Evolutionary conservation across 768 basidiomycete species (phyloP), one percentile per base, ranked within the genome.

Genomic region (Lactarius psammicola): DNA sequence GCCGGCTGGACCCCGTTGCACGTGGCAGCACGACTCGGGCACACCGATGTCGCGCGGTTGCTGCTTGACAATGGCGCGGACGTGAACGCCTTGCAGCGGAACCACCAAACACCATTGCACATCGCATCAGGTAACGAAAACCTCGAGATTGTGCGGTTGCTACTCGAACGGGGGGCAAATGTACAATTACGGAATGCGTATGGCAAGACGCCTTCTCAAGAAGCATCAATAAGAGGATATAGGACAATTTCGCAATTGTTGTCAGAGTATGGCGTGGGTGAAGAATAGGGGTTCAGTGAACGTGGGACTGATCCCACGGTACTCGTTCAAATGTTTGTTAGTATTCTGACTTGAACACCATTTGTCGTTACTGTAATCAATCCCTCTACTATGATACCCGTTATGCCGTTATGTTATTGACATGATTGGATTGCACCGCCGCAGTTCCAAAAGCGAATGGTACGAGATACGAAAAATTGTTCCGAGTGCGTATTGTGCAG

Each of bases 31-130:
- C 36, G n/a, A 26, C 15, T 26, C 13, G 56, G 56, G 31, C 33
- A 23, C n/a, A 18, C 26, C 6, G 56, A 57, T 1, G 17, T 38
- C 2, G 56, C 26, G 13, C 34, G n/a, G 6, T 28, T 57, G 7
- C n/a, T 57, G 8, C 31, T 57, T 8, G 56, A 57, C 36, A 33
- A 57, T 23, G 56, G 56, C 34, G 56, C 56, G 1, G 36, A 57
- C 11, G 13, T 57, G 2, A 36, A 38, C 13, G 23, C 23, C 4
- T 0, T 18, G 18, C 10, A 30, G 18, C 30, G 20, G 18, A 11
- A 55, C 31, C 2, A 9, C 54, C 10, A n/a, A 11, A 31, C 54
- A 8, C 54, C 54, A 4, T 55, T 55, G 54, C 54, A 55, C n/a
- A 8, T 55, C 5, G 54, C 54, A 18, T 55, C 54, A 2, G 1